phyloP scores from a whole-genome alignment of 192 early-diverging fungal genomes.

The Coemansia javaensis region DNA sequence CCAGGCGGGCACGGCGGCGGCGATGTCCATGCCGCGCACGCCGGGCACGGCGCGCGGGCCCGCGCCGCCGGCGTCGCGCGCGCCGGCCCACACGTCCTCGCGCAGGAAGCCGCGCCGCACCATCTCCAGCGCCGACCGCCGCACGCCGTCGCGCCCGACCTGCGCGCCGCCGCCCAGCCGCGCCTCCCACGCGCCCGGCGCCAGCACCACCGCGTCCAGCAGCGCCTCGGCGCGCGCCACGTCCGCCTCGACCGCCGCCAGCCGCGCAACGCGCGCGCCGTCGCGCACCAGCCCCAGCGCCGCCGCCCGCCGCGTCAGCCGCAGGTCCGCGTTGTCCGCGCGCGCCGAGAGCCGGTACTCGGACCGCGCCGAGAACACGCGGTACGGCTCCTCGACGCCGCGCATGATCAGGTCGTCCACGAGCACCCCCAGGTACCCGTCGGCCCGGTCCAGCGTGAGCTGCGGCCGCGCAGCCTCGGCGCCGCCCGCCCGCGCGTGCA shows the following conservation, averaged over 20 bases:
- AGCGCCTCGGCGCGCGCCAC: conserved; percentile 49
- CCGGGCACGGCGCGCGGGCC: too few relatives aligned
- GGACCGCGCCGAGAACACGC: conserved; percentile 77
- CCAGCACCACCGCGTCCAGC: conserved; percentile 49
- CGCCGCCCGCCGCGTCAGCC: conserved; percentile 66
- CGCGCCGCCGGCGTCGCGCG: conserved; percentile 28
- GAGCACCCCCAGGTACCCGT: conserved; percentile 78
- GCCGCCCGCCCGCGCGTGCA: conserved; percentile 6
- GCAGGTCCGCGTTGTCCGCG: conserved; percentile 74
- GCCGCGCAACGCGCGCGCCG: conserved; percentile 39
- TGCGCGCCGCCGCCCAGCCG: conserved; percentile 24
- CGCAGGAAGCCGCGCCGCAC: conserved; percentile 48
- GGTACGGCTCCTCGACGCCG: conserved; percentile 77
- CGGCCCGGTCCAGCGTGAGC: conserved; percentile 65
- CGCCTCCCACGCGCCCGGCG: conserved; percentile 54
- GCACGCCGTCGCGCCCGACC: conserved; percentile 34
- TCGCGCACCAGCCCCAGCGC: conserved; percentile 53
- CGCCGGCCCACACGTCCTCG: conserved; percentile 39
- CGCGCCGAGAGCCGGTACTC: conserved; percentile 73
- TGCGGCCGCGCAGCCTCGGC: conserved; percentile 20
- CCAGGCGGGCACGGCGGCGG: conserved; percentile 55
- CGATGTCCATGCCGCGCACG: too few relatives aligned
- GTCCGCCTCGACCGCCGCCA: conserved; percentile 40
- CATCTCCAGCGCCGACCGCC: conserved; percentile 46
- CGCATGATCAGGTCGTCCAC: conserved; percentile 79